Percentiles rank a stretch among this genome's conserved stretches.
Conservation (phyloP, 2,329 filamentous ascomycete species). For the Polychaeton citri region DNA sequence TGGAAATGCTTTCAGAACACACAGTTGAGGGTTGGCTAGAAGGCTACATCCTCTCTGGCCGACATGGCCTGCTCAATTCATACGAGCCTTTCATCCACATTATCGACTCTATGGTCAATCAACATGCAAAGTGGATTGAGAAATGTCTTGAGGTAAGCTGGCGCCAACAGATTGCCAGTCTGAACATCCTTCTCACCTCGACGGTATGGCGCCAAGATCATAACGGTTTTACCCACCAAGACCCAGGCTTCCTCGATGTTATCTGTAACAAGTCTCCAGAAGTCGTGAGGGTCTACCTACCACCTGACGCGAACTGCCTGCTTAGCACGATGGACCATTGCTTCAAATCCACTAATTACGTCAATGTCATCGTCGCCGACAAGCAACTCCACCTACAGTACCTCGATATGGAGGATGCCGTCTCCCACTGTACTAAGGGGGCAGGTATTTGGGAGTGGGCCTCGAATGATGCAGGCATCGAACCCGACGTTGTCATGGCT, state of each 20-base stretch:
- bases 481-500: conserved; percentile 66
- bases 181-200: conserved; percentile 67
- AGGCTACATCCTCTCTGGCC: conserved; percentile 61
- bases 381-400: conserved; percentile 70
- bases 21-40: conserved; percentile 71
- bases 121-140: conserved; percentile 77
- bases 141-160: conserved; percentile 70
- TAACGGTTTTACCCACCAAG: conserved; percentile 73
- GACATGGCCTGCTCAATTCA: conserved; percentile 64
- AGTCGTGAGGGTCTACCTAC: conserved; percentile 68
- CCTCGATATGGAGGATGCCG: conserved; percentile 57
- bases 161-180: conserved; percentile 58
- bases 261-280: conserved; percentile 69
- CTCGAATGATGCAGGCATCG: conserved; percentile 52
- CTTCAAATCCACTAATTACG: conserved; percentile 59
- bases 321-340: conserved; percentile 67
- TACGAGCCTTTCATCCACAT: conserved; percentile 77
- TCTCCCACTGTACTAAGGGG: conserved; percentile 66
- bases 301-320: conserved; percentile 66
- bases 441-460: conserved; percentile 68
- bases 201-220: conserved; percentile 67
- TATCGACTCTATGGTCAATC: conserved; percentile 76
- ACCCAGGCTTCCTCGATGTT: conserved; percentile 67
- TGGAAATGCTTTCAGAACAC: conserved; percentile 77
- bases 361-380: conserved; percentile 68